phyloP scores from a whole-genome alignment of 2,329 filamentous ascomycete genomes.

The Penicillium crustosum region DNA sequence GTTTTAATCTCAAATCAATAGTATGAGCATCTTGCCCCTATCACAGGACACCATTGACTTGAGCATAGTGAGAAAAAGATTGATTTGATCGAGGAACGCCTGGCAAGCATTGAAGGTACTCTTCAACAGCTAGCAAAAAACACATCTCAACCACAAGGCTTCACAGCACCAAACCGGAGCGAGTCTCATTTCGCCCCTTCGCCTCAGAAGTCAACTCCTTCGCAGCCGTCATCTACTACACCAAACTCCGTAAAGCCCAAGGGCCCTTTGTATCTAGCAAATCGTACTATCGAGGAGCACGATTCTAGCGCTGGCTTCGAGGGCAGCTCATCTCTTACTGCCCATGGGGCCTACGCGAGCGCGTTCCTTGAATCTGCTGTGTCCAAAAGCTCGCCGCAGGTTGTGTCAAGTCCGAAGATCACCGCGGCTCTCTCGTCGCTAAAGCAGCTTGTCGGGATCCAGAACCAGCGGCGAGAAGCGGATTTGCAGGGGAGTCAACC shows the following conservation, averaged over 20 bases:
- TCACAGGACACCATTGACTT: slow-evolving; percentile 1
- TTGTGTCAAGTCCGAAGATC: slow-evolving; percentile 40
- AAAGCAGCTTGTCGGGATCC: slow-evolving; percentile 41
- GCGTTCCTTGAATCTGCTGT: slow-evolving; percentile 45
- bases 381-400: slow-evolving; percentile 36
- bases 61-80: slow-evolving; percentile 52
- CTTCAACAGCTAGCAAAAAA: slow-evolving; percentile 25
- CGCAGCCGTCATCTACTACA: slow-evolving; percentile 8
- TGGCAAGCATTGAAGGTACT: slow-evolving; percentile 49
- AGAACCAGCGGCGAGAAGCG: slow-evolving; percentile 29
- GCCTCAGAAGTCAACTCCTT: slow-evolving; percentile 3
- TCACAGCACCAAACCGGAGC: neutral
- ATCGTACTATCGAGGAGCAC: slow-evolving; percentile 29
- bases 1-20: slow-evolving; percentile 46
- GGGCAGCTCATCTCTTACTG: slow-evolving; percentile 51
- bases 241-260: slow-evolving; percentile 5
- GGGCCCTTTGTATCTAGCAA: slow-evolving; percentile 20
- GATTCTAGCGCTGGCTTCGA: slow-evolving; percentile 43
- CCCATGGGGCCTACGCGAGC: slow-evolving; percentile 51
- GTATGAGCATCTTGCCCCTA: slow-evolving; percentile 25
- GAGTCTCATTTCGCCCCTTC: slow-evolving; percentile 12
- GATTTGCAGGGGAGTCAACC: slow-evolving; percentile 31
- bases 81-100: slow-evolving; percentile 52
- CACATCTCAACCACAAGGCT: slow-evolving; percentile 8
- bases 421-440: slow-evolving; percentile 39